Evolutionary conservation across 345 rosid species (phyloP).

Genomic region (Eucalyptus marginata): DNA sequence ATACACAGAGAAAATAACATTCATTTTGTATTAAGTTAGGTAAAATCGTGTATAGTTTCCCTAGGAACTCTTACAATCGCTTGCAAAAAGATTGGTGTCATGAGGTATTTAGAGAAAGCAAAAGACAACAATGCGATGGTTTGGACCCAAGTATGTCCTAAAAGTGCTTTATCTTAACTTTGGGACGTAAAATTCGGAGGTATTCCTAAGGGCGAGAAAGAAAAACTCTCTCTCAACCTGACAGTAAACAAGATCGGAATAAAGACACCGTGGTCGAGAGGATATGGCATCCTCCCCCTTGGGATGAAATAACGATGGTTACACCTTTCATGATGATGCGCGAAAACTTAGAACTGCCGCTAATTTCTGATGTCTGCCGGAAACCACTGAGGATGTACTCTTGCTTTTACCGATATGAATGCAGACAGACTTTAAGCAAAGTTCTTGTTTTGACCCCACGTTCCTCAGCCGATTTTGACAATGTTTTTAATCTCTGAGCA

Average conservation of each 20-base stretch:
- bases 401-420: neutral
- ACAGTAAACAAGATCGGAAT: neutral
- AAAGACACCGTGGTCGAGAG: neutral
- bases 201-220: accelerated
- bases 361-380: neutral
- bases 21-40: neutral
- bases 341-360: neutral
- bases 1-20: neutral
- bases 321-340: neutral
- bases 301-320: neutral
- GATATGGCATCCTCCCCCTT: neutral
- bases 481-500: neutral
- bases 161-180: too few species aligned
- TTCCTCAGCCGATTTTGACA: neutral
- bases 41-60: too few species aligned
- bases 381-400: neutral
- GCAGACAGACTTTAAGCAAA: neutral
- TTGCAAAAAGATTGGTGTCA: neutral
- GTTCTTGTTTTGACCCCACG: neutral
- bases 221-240: accelerated
- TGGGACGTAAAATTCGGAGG: accelerated
- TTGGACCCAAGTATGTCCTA: too few species aligned
- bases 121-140: accelerated
- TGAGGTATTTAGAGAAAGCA: neutral
- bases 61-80: accelerated